phyloP scores from a whole-genome alignment of 305 asterid species.

The Fraxinus ornus region DNA sequence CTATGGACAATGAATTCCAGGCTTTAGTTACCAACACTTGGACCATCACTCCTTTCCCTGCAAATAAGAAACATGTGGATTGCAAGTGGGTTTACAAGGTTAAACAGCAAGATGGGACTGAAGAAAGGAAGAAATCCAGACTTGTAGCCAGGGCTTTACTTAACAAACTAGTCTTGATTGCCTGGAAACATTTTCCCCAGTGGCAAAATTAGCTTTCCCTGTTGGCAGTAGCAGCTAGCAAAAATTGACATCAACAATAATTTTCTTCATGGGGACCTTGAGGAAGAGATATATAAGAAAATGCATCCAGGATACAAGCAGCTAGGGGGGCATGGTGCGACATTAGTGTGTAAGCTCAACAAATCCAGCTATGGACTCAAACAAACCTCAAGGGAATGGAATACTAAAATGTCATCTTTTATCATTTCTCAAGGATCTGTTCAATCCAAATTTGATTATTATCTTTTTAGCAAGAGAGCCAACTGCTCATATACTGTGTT shows the following conservation, averaged over 20 bases:
- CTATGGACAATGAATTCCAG: too few species aligned
- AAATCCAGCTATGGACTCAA: background rate
- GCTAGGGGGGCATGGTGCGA: background rate
- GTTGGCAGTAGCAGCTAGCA: background rate
- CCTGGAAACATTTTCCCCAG: too few species aligned
- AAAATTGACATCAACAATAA: too few species aligned
- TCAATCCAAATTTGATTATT: too few species aligned
- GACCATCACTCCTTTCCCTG: too few species aligned
- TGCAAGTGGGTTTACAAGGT: too few species aligned
- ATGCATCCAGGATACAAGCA: background rate
- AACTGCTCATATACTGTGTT: background rate
- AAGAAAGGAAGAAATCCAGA: background rate
- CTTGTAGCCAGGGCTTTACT: background rate
- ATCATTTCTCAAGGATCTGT: background rate
- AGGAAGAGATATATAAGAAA: background rate
- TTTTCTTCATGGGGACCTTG: background rate
- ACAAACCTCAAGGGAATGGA: background rate
- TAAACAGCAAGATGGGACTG: too few species aligned
- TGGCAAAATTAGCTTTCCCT: background rate
- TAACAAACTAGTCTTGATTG: background rate
- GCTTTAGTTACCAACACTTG: too few species aligned
- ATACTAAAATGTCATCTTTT: background rate
- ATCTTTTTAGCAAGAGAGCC: background rate
- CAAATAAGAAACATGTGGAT: too few species aligned
- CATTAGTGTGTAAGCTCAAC: background rate